Conservation (phyloP, 257 asterid species). For the Thymus mandschuricus region DNA sequence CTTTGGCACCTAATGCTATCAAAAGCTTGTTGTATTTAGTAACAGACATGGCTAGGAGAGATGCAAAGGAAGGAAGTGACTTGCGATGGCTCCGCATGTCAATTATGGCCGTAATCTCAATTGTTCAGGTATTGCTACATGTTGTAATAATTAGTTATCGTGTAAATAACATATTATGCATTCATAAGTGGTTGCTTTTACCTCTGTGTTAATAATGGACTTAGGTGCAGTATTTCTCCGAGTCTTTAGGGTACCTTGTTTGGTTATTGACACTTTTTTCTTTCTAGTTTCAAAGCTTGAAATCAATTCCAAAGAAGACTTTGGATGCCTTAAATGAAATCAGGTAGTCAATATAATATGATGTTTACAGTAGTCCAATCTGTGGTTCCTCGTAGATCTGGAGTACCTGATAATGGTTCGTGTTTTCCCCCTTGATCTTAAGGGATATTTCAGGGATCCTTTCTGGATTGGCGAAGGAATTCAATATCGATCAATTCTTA, state of each 20-base stretch:
- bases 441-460: slow-evolving; percentile 75
- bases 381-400: slow-evolving; percentile 15
- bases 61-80: slow-evolving; percentile 58
- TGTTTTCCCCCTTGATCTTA: slow-evolving; percentile 30
- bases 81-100: slow-evolving; percentile 78
- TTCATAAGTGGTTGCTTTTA: not conserved
- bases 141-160: slow-evolving; percentile 5
- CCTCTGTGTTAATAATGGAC: slow-evolving; percentile 3
- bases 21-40: slow-evolving; percentile 69
- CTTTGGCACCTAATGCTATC: slow-evolving; percentile 60
- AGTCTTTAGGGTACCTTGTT: slow-evolving; percentile 1
- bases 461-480: slow-evolving; percentile 62
- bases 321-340: slow-evolving; percentile 54
- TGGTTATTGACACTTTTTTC: slow-evolving; percentile 27
- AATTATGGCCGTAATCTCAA: slow-evolving; percentile 68
- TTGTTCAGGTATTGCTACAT: slow-evolving; percentile 74
- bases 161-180: slow-evolving; percentile 20
- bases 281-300: slow-evolving; percentile 74
- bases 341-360: slow-evolving; percentile 47
- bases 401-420: slow-evolving; percentile 24
- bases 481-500: slow-evolving; percentile 76
- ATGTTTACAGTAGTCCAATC: slow-evolving; percentile 15
- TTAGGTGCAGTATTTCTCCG: not conserved
- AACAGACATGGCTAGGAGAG: slow-evolving; percentile 63
- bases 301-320: slow-evolving; percentile 75